A percentile compares a stretch with the other conserved stretches of the same genome.
These are phyloP conservation scores for Rhizopus arrhizus DNA, from an alignment of 371 early-diverging fungal species.

Conservation along the genomic window DNA sequence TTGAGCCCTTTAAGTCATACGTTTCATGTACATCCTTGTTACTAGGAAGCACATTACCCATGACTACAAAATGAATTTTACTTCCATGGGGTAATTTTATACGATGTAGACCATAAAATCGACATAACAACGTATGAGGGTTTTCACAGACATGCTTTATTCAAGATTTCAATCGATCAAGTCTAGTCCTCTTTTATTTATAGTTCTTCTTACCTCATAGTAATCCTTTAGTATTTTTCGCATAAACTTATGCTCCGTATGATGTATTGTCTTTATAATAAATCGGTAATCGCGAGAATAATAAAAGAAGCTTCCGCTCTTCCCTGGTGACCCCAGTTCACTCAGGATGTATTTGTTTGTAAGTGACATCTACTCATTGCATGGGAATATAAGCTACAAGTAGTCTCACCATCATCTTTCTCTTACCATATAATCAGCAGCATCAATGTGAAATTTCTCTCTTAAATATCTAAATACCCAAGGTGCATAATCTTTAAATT, in stretches of 20 bases:
- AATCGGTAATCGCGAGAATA: constrained; percentile 95
- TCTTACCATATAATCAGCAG: constrained; percentile 88
- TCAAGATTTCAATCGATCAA: too few species aligned
- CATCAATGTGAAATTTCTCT: constrained; percentile 81
- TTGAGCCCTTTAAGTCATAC: constrained; percentile 85
- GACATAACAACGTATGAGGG: constrained; percentile 90
- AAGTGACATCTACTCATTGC: constrained; percentile 68
- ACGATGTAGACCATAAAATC: constrained; percentile 94
- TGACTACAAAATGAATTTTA: constrained; percentile 97
- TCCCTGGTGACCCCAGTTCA: constrained; percentile 92
- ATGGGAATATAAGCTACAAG: background rate
- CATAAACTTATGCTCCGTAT: constrained; percentile 91
- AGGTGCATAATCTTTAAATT: constrained; percentile 97
- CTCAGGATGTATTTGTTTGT: constrained; percentile 95
- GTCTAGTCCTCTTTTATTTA: too few species aligned
- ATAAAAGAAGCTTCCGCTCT: constrained; percentile 94
- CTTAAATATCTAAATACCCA: constrained; percentile 92
- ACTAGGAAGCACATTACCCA: constrained; percentile 96
- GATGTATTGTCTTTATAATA: constrained; percentile 96
- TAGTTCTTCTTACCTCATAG: constrained; percentile 57
- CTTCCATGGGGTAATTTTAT: constrained; percentile 91
- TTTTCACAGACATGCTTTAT: constrained; percentile 81
- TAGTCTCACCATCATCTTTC: too few species aligned
- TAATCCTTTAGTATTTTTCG: constrained; percentile 82
- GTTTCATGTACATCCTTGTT: constrained; percentile 92